These are phyloP conservation scores for Paecilomyces formosus DNA, from an alignment of 2,329 filamentous ascomycete genomes.

Conservation along the genomic window DNA sequence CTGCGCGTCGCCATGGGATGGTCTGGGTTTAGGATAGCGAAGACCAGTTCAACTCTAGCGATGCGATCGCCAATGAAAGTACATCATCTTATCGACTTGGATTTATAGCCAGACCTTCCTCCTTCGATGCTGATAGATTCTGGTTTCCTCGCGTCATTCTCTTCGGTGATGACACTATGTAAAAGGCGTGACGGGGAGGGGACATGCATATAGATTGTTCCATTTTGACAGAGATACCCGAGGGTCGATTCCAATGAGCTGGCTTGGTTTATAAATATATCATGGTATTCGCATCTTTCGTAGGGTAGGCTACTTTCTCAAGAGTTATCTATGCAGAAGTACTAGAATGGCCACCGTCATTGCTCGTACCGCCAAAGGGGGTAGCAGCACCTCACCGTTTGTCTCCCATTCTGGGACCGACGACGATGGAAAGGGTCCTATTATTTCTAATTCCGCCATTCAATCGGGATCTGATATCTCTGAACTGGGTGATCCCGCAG, in stretches of 20 bases:
- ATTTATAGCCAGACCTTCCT: not conserved
- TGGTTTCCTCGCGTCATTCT: not conserved
- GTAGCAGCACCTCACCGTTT: not conserved
- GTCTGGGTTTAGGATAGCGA: not conserved
- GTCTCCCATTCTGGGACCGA: not conserved
- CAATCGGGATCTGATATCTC: not conserved
- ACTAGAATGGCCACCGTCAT: slow-evolving; percentile 2
- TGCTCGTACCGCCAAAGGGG: not conserved
- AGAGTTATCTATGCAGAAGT: not conserved
- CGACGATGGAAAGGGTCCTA: not conserved
- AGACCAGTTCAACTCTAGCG: not conserved
- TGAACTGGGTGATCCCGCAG: slow-evolving; percentile 9
- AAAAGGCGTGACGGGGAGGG: not conserved
- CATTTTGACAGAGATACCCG: not conserved
- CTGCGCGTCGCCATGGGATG: not conserved
- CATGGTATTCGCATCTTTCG: not conserved
- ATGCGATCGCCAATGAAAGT: not conserved
- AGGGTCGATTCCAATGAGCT: not conserved
- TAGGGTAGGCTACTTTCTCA: not conserved
- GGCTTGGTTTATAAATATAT: not conserved
- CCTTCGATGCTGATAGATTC: not conserved
- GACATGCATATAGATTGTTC: not conserved
- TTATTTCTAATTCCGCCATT: not conserved
- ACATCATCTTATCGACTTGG: not conserved
- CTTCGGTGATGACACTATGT: not conserved